phyloP scores from a whole-genome alignment of 1,139 yeast genomes.

The Debaryomycetaceae sp. region DNA sequence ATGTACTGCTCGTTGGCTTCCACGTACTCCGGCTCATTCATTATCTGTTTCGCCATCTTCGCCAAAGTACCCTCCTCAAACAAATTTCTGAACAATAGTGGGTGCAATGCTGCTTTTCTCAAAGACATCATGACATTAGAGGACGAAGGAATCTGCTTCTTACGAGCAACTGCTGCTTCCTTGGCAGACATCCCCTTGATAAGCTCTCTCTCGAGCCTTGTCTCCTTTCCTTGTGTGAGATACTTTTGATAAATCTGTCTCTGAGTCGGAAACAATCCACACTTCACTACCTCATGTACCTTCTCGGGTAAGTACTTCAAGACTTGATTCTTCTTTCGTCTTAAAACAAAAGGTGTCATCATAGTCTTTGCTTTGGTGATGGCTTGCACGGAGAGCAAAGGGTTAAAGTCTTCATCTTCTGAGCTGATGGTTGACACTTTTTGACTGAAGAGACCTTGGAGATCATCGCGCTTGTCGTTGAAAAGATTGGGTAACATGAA shows the following conservation, averaged over 20 bases:
- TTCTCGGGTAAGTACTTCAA: constrained; percentile 83
- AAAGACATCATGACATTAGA: constrained; percentile 64
- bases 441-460: constrained; percentile 79
- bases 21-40: constrained; percentile 74
- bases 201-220: constrained; percentile 49
- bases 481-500: constrained; percentile 86
- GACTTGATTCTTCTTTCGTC: constrained; percentile 91
- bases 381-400: constrained; percentile 85
- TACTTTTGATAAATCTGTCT: constrained; percentile 56
- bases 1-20: constrained; percentile 75
- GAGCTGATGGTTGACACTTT: constrained; percentile 61
- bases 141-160: constrained; percentile 36
- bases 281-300: constrained; percentile 56
- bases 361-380: constrained; percentile 89
- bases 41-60: constrained; percentile 72
- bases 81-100: constrained; percentile 59
- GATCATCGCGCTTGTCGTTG: constrained; percentile 75
- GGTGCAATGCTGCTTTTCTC: constrained; percentile 75
- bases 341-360: constrained; percentile 96
- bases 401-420: constrained; percentile 56
- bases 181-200: constrained; percentile 40
- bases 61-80: constrained; percentile 54
- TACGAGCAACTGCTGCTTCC: constrained; percentile 34
- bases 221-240: constrained; percentile 43
- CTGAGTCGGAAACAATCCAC: constrained; percentile 63